A percentile compares a stretch with the other conserved stretches of the same genome.
Conservation (phyloP, 2,329 filamentous ascomycete genomes). For the Clarireedia paspali region DNA sequence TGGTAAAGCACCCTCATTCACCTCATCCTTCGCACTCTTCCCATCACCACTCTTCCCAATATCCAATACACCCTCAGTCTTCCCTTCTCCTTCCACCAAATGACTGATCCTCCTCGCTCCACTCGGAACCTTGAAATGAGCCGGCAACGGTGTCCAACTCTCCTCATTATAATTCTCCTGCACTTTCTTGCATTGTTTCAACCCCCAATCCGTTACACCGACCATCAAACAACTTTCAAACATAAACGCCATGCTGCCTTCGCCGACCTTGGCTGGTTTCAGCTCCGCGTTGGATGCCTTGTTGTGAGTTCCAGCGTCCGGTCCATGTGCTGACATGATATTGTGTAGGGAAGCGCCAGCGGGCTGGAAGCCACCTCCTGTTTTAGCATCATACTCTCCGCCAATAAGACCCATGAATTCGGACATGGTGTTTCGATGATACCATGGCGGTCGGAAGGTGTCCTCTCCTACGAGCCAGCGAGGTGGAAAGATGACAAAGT, state of each 20-base stretch:
- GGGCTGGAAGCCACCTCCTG: slow-evolving; percentile 49
- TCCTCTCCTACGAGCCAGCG: slow-evolving; percentile 55
- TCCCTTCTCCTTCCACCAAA: slow-evolving; percentile 12
- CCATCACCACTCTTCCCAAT: slow-evolving; percentile 15
- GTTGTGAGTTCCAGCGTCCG: slow-evolving; percentile 47
- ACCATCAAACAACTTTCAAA: slow-evolving; percentile 61
- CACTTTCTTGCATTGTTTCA: slow-evolving; percentile 61
- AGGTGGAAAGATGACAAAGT: slow-evolving; percentile 59
- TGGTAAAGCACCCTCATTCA: neutral
- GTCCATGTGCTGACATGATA: slow-evolving; percentile 55
- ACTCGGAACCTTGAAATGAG: slow-evolving; percentile 35
- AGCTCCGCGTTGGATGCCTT: slow-evolving; percentile 45
- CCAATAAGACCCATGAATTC: slow-evolving; percentile 60
- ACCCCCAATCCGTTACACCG: slow-evolving; percentile 64
- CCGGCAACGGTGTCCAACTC: slow-evolving; percentile 52
- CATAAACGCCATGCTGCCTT: slow-evolving; percentile 57
- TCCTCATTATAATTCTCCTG: slow-evolving; percentile 62
- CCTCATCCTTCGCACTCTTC: neutral
- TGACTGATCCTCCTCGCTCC: slow-evolving; percentile 23
- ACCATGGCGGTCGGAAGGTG: slow-evolving; percentile 55
- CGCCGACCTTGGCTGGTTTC: slow-evolving; percentile 47
- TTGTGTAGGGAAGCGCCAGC: slow-evolving; percentile 56
- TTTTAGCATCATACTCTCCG: slow-evolving; percentile 53
- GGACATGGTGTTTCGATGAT: slow-evolving; percentile 57
- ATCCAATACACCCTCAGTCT: slow-evolving; percentile 9